Conservation (phyloP, 2,329 filamentous ascomycete species). For the Penicillium sp. region DNA sequence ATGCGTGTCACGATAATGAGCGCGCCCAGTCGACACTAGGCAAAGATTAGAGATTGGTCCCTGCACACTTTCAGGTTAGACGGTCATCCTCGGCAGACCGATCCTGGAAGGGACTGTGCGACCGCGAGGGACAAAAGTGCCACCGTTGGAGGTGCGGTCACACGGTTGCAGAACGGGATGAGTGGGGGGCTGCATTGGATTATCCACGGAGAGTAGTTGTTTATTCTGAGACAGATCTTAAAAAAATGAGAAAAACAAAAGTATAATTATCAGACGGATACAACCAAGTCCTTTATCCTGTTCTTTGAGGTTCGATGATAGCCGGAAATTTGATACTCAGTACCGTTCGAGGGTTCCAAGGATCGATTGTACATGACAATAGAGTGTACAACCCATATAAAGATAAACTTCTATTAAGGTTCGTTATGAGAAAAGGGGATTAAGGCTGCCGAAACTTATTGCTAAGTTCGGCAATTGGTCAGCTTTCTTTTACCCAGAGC, state of each 20-base stretch:
- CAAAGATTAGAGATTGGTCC: conserved; percentile 32
- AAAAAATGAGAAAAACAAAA: no score
- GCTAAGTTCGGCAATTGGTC: neutral
- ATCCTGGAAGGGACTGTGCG: conserved; percentile 20
- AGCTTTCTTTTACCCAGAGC: neutral
- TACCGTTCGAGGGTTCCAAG: neutral
- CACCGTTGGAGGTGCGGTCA: conserved; percentile 20
- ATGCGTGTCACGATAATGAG: conserved; percentile 8
- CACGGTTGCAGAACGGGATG: conserved; percentile 17
- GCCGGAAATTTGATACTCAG: neutral
- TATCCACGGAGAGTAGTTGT: neutral
- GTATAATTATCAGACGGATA: no score
- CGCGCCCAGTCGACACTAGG: neutral
- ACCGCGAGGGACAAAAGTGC: conserved; percentile 19
- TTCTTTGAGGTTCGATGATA: neutral
- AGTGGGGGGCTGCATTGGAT: conserved; percentile 1
- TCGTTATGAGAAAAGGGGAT: no score
- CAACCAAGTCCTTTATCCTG: no score
- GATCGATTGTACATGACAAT: neutral
- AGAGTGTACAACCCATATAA: neutral
- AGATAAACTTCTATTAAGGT: no score
- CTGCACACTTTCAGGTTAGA: conserved; percentile 28
- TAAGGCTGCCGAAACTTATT: neutral
- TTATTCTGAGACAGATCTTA: neutral
- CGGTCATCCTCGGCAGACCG: conserved; percentile 30